Base-by-base conservation (phyloP, 2,329 filamentous ascomycete species). In the Calonectria henricotiae region DNA sequence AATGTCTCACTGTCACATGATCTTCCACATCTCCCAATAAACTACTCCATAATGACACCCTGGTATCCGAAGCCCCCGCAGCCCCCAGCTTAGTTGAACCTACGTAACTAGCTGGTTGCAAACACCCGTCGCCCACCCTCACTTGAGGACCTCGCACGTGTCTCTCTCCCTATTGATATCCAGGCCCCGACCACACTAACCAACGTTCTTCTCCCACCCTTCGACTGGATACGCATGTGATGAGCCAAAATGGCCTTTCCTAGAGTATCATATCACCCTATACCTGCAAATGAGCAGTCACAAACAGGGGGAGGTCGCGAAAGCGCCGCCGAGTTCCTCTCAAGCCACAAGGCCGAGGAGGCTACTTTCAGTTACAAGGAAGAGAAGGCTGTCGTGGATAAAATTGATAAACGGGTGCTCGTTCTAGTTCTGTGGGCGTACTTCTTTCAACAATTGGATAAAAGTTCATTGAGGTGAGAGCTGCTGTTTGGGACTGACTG, bases 381-480 rank as follows among this genome's bases (percentile, higher is more conserved):
- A 3, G 51, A 58, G 20, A 25, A 23, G 9, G 20, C 32, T 8
- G 32, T 58, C 12, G 8, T 58, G n/a, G 32, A 13, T 15, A 58
- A 58, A 39, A 58, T 58, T 58, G 51, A 58, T 13, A 58, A 58
- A 32, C 51, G 51, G 12, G 51, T 58, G 12, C 32, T 58, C 5
- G 32, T 39, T 2, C 51, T 58, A 5, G 35, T 58, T 5, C 20
- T 58, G 20, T 20, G 51, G 3, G 51, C 51, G 23, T 58, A 58
- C 35, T 58, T 58, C 35, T 58, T 39, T n/a, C 51, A 58, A 20
- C 51, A 58, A 32, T 20, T 58, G 23, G 51, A 58, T 39, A 58
- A 58, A 39, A 58, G 51, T 37, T 39, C 51, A 7, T 35, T 58
- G 20, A 58, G 51, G 51, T n/a, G n/a, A 58, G 51, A 13, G 5